Base-by-base conservation (phyloP, 2,329 filamentous ascomycete species). In the Phoma sp. region DNA sequence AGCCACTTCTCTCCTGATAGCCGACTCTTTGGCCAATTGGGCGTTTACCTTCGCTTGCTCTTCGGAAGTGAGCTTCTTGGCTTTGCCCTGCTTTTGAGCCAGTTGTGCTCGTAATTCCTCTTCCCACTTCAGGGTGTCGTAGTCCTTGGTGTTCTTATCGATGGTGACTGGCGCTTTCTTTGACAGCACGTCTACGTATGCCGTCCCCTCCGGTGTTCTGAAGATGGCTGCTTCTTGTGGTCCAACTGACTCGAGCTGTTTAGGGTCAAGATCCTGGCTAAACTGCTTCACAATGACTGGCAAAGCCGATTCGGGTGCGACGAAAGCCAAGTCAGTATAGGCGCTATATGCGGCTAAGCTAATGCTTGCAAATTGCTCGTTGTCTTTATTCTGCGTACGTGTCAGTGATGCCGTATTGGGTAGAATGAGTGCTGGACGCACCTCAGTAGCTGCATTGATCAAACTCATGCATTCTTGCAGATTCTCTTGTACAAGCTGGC, bases 81-180 rank as follows among this genome's bases (percentile, higher is more conserved):
- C 87, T 57, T 90, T 86, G 1, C 94, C 94, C 75, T 94, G 96
- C 80, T 98, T 99, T 71, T 91, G 84, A n/a, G 93, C 92, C 36
- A 99, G 78, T 67, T 97, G 92, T 35, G 86, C 84, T 53, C 93
- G 84, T 7, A 99, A 82, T 61, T 99, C 95, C 73, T 94, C 90
- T 76, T 99, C 95, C 95, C 96, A 99, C 76, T 96, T 97, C 36
- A 97, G 77, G 1, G 92, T 96, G 66, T 99, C 92, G 67, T 97
- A 96, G 72, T 98, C 95, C 74, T 96, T 97, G 43, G 86, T 88
- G 68, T 92, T 96, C 78, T 96, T 98, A 76, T 92, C 89, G 3
- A 92, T 87, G 2, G 89, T 78, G 33, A 85, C 85, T 55, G 86
- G 85, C 1, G 87, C 80, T 72, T 96, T 96, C 71, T 91, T 93